Evolutionary conservation across 106 monocot species (phyloP).

Genomic region (Dendrobium chrysotoxum): DNA sequence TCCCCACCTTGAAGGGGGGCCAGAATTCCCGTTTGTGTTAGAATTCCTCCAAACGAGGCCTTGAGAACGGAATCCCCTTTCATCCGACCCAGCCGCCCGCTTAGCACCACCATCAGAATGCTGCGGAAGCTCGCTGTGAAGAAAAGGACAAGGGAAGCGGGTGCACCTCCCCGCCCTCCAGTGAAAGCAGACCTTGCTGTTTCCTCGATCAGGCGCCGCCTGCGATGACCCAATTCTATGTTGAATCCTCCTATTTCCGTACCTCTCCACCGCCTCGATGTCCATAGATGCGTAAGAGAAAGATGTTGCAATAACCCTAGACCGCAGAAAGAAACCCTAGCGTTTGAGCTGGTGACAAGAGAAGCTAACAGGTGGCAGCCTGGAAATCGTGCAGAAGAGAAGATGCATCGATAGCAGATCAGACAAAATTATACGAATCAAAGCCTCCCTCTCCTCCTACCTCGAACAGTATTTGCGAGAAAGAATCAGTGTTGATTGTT

Average conservation of each 20-base stretch:
- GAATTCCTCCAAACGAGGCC: conserved; percentile 41
- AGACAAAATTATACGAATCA: neutral
- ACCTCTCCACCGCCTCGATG: conserved; percentile 4
- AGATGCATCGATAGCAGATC: neutral
- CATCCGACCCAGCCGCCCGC: neutral
- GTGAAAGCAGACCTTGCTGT: conserved; percentile 25
- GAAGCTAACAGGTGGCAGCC: neutral
- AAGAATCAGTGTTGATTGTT: neutral
- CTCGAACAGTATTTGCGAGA: neutral
- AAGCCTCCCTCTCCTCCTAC: neutral
- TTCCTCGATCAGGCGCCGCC: neutral
- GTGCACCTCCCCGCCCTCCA: conserved; percentile 27
- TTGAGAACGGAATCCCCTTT: conserved; percentile 12
- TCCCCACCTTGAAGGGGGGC: conserved; percentile 38
- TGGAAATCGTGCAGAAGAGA: neutral
- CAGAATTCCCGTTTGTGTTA: conserved; percentile 7
- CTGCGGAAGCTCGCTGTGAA: conserved; percentile 20
- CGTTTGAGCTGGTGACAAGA: neutral
- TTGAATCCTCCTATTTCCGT: conserved; percentile 10
- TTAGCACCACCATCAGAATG: neutral
- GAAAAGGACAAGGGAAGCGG: conserved; percentile 27
- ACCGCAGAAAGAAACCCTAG: neutral
- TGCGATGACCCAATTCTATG: conserved; percentile 1
- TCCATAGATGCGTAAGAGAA: neutral
- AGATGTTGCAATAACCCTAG: neutral